Conservation (phyloP, 768 basidiomycete species). For the Infundibulicybe gibba region DNA sequence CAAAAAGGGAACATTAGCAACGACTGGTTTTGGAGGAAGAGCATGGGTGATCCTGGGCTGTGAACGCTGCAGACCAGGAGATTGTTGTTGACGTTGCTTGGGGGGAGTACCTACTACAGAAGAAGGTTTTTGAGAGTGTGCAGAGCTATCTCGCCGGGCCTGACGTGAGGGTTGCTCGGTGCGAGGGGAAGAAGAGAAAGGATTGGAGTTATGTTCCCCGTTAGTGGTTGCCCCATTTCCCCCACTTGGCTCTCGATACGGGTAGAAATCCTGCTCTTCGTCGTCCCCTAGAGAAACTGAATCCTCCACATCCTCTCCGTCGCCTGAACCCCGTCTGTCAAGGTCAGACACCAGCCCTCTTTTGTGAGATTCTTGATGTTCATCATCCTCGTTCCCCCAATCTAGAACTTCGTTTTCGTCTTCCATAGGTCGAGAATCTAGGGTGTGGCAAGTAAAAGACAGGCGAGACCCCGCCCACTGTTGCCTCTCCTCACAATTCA, state of each 20-base stretch:
- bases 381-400: conserved; percentile 56
- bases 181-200: neutral
- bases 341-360: conserved; percentile 18
- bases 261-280: conserved; percentile 57
- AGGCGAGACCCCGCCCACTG: conserved; percentile 8
- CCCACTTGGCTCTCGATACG: conserved; percentile 11
- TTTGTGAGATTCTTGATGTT: conserved; percentile 20
- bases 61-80: conserved; percentile 18
- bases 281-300: conserved; percentile 73
- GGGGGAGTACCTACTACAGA: conserved; percentile 10
- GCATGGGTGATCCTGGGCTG: conserved; percentile 55
- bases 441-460: conserved; percentile 8
- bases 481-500: conserved; percentile 7
- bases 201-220: neutral
- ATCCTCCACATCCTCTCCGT: conserved; percentile 49
- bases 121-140: conserved; percentile 7
- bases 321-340: conserved; percentile 21
- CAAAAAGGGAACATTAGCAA: conserved; percentile 45
- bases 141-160: conserved; percentile 9
- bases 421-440: conserved; percentile 38
- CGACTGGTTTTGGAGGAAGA: conserved; percentile 63
- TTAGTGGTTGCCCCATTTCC: neutral
- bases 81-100: conserved; percentile 7
- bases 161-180: neutral
- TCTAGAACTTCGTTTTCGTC: conserved; percentile 70